Conservation (phyloP, 345 rosid genomes). For the Populus simonii region DNA sequence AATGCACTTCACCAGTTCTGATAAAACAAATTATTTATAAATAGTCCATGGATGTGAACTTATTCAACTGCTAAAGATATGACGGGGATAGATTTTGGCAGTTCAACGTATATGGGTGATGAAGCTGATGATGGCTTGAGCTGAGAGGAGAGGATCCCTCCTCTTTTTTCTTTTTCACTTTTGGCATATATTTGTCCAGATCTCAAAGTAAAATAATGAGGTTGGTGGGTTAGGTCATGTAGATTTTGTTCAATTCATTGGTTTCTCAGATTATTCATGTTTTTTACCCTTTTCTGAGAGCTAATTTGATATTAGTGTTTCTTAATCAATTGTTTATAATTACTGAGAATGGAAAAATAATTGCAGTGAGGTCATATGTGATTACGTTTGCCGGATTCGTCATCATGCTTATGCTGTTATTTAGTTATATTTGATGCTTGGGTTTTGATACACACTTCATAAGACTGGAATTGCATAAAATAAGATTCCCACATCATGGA, state of each 20-base stretch:
- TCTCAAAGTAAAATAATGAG: background rate
- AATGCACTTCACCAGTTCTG: background rate
- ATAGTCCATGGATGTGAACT: background rate
- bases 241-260: background rate
- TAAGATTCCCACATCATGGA: background rate
- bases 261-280: background rate
- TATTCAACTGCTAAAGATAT: background rate
- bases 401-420: constrained; percentile 3
- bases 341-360: background rate
- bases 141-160: background rate
- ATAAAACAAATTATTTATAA: background rate
- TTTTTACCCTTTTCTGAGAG: background rate
- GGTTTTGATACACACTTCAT: too few species aligned
- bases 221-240: background rate
- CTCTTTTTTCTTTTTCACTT: background rate
- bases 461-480: background rate
- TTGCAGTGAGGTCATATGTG: background rate
- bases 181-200: background rate
- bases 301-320: background rate
- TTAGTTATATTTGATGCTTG: background rate
- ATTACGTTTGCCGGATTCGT: constrained; percentile 2
- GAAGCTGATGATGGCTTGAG: background rate
- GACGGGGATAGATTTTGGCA: background rate
- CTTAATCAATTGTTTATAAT: background rate
- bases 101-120: background rate